phyloP scores from a whole-genome alignment of 805 yeast species.

The Kockiozyma suomiensis region DNA sequence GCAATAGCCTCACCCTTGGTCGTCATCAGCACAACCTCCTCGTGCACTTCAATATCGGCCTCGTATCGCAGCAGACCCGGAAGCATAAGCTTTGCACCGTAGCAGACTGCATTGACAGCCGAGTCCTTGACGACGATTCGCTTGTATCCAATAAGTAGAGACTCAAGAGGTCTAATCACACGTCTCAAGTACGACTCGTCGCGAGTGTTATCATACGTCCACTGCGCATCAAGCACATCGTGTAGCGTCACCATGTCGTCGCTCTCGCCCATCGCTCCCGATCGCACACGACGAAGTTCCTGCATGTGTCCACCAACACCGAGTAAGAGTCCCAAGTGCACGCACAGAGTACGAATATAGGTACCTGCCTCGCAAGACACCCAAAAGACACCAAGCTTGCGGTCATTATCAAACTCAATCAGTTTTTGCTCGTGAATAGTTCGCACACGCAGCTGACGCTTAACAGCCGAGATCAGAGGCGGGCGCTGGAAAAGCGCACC shows the following conservation, averaged over 20 bases:
- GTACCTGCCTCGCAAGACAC: constrained; percentile 99
- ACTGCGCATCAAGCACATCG: constrained; percentile 97
- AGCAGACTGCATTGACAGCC: constrained; percentile 97
- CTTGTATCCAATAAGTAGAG: constrained; percentile 90
- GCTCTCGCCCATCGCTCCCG: constrained; percentile 90
- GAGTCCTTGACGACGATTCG: constrained; percentile 93
- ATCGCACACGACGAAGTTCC: constrained; percentile 98
- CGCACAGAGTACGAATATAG: constrained; percentile 98
- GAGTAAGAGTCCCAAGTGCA: constrained; percentile 94
- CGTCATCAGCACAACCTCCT: constrained; percentile 96
- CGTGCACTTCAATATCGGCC: constrained; percentile 95
- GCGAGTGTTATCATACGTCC: constrained; percentile 94
- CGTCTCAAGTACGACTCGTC: constrained; percentile 95
- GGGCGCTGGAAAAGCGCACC: constrained; percentile 99
- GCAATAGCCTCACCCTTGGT: constrained; percentile 99
- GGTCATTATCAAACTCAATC: constrained; percentile 94
- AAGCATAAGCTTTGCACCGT: constrained; percentile 98
- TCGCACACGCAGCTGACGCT: constrained; percentile 97
- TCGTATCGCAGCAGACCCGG: constrained; percentile 98
- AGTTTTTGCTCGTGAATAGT: constrained; percentile 95
- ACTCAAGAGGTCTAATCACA: constrained; percentile 92
- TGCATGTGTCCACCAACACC: constrained; percentile 99
- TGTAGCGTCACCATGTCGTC: constrained; percentile 94
- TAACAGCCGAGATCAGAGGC: constrained; percentile 97
- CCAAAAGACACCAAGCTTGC: constrained; percentile 98